Evolutionary conservation across 345 rosid genomes (phyloP).

Genomic region (Linum lewisii): DNA sequence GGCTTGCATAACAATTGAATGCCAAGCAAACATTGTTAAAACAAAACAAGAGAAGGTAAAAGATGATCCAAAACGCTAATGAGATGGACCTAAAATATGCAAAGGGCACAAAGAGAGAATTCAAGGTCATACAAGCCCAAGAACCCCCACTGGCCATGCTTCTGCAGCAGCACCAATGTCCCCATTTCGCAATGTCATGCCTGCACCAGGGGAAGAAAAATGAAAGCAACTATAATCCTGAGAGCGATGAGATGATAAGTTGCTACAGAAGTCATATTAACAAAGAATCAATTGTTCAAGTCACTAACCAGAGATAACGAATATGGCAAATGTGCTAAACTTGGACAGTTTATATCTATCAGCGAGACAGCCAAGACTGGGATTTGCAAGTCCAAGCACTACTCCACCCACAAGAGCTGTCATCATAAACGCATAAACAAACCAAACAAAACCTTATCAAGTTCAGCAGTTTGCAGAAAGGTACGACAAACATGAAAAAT

Average conservation of each 20-base stretch:
- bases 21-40: not conserved
- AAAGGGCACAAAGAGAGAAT: conserved; percentile 28
- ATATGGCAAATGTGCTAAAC: conserved; percentile 66
- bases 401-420: conserved; percentile 85
- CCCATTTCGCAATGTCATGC: conserved; percentile 72
- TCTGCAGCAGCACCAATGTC: conserved; percentile 69
- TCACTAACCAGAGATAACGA: conserved; percentile 63
- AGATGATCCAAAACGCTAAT: not conserved
- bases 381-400: conserved; percentile 70
- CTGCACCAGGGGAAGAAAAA: conserved; percentile 24
- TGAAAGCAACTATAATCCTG: not conserved
- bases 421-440: conserved; percentile 10
- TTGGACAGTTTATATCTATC: conserved; percentile 62
- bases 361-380: conserved; percentile 76
- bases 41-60: conserved; percentile 4
- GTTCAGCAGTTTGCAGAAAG: not conserved
- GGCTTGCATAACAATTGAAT: not conserved
- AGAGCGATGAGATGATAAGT: not conserved
- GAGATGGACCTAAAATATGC: conserved; percentile 31
- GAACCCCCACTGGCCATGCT: conserved; percentile 82
- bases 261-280: not conserved
- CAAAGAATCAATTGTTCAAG: not conserved
- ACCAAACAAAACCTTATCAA: not conserved
- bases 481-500: not conserved
- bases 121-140: conserved; percentile 80